phyloP scores from a whole-genome alignment of 352 stramenopile genomes.

The Pelagophyceae sp. region DNA sequence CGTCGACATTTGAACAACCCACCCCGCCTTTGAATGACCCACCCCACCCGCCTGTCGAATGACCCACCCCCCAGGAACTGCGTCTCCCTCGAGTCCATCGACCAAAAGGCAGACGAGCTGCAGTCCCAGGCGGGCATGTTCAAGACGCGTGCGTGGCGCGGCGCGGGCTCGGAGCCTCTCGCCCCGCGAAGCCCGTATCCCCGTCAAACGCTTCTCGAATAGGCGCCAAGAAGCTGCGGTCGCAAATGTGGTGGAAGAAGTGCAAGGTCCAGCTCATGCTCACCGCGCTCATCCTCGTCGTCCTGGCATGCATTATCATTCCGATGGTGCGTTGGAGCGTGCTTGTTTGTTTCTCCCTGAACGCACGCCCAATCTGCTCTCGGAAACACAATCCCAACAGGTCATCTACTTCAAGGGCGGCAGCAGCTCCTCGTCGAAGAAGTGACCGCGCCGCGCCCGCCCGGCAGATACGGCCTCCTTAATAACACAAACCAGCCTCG shows the following conservation, averaged over 20 bases:
- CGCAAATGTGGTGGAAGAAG: constrained; percentile 34
- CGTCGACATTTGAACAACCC: no score
- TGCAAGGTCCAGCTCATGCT: constrained; percentile 35
- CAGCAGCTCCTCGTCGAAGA: background rate
- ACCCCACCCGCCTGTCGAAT: no score
- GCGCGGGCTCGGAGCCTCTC: no score
- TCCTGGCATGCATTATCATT: constrained; percentile 24
- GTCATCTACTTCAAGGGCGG: background rate
- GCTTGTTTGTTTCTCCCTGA: background rate
- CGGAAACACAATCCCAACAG: background rate
- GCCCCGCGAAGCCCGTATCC: no score
- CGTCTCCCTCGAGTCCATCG: constrained; percentile 28
- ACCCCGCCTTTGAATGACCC: no score
- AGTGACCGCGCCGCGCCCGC: no score
- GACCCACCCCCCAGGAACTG: no score
- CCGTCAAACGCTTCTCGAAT: no score
- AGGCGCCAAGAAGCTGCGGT: constrained; percentile 10
- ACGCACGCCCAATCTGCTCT: background rate
- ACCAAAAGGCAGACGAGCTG: constrained; percentile 28
- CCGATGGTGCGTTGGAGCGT: background rate
- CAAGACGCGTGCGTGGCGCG: no score
- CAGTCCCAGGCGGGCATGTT: constrained; percentile 27
- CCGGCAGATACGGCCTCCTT: no score
- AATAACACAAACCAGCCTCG: no score
- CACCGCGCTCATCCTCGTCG: constrained; percentile 27